Evolutionary conservation across 495 filamentous ascomycete genomes (phyloP), one percentile per base, ranked within the genome.

Genomic region (Aspergillus asperescens): DNA sequence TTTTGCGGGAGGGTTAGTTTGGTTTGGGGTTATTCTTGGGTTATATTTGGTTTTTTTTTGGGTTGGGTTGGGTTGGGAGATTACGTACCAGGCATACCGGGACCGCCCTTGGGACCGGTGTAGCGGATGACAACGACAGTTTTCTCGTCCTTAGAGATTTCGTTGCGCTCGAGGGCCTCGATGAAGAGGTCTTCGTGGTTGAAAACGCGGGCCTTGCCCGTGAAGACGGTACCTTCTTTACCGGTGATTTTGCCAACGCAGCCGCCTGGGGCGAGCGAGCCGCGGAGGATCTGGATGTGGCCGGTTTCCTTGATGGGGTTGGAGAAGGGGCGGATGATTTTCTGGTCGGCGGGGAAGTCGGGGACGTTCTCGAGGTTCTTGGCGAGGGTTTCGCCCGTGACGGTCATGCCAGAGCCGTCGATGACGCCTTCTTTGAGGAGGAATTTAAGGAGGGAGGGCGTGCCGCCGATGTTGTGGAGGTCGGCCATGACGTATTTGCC

Each of bases 241-340:
- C 93, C 93, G 7, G 93, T 98, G 70, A 98, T 98, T 77, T 98
- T 98, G 55, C 92, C 93, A 12, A 98, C 93, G 56, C 81, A 87
- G 45, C 93, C 93, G 52, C 87, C 93, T 1, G 93, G 93, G 2
- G 93, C 89, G 23, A 98, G 80, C 5, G 85, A 86, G 28, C 93
- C 93, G 46, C 90, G 87, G 16, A 98, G 81, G 66, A 98, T 98
- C 73, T 96, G 91, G 65, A 98, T 95, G 71, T 97, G 93, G 44
- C 93, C 93, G 3, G 90, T 95, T 23, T 75, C 56, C 75, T 98
- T 97, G 79, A 98, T 92, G 20, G 93, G 94, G 67, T 95, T 84
- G 67, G 78, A 86, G 53, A 97, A 72, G 4, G 93, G 91, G 9
- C 88, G 89, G 76, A 98, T 95, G 72, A 98, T 88, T 56, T 85